Evolutionary conservation across 345 rosid species (phyloP).

Genomic region (Sonneratia caseolaris): DNA sequence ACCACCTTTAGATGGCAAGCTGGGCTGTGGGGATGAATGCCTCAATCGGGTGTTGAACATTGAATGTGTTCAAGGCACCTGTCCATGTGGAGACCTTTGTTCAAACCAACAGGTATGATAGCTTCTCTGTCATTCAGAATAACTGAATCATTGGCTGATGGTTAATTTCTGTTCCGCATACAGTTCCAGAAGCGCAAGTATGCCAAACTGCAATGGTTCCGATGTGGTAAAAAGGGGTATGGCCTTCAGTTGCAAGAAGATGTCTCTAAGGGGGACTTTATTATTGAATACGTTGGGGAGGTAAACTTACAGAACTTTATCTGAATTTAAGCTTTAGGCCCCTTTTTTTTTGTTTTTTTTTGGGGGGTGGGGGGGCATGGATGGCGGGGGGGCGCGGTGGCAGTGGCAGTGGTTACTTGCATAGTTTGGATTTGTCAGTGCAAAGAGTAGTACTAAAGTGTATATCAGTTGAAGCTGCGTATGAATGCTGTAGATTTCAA

Average conservation of each 20-base stretch:
- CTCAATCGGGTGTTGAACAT: slow-evolving; percentile 94
- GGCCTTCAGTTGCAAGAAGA: slow-evolving; percentile 72
- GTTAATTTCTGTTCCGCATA: slow-evolving; percentile 13
- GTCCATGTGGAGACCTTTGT: slow-evolving; percentile 83
- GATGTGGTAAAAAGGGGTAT: slow-evolving; percentile 90
- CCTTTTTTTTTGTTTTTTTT: background rate
- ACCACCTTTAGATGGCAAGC: slow-evolving; percentile 42
- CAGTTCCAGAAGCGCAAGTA: slow-evolving; percentile 92
- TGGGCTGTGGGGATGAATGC: slow-evolving; percentile 94
- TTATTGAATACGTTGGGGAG: slow-evolving; percentile 98
- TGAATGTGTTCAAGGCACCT: slow-evolving; percentile 89
- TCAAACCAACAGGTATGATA: slow-evolving; percentile 84
- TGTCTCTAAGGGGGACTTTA: slow-evolving; percentile 69
- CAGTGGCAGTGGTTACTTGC: too few species aligned
- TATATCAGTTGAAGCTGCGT: background rate
- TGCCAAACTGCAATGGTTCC: slow-evolving; percentile 59
- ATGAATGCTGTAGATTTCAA: background rate
- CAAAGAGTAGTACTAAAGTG: background rate
- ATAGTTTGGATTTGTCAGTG: background rate
- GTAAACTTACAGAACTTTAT: slow-evolving; percentile 23
- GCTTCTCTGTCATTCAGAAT: background rate
- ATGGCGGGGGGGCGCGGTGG: too few species aligned
- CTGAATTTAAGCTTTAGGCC: background rate
- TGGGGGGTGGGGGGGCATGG: too few species aligned
- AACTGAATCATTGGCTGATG: background rate